These are phyloP conservation scores for Cercospora brassicicola DNA, from an alignment of 2,329 filamentous ascomycete species.

Conservation along the genomic window DNA sequence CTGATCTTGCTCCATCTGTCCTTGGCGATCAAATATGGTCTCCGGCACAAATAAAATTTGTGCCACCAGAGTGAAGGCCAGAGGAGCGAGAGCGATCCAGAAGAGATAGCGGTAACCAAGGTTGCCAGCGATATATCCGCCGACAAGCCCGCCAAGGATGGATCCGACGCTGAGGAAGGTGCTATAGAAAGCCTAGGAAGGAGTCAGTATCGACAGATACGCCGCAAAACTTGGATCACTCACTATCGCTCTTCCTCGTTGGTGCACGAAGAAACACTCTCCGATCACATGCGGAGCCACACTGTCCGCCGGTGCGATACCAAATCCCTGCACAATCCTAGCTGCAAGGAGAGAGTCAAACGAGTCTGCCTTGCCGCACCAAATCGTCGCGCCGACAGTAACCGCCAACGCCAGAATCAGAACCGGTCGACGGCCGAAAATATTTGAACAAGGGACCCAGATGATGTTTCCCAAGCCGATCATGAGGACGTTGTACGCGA, in stretches of 20 bases:
- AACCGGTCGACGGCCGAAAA: conserved; percentile 44
- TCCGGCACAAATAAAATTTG: conserved; percentile 44
- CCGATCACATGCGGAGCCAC: conserved; percentile 45
- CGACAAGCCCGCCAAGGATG: conserved; percentile 42
- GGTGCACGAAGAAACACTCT: conserved; percentile 47
- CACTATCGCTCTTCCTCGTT: conserved; percentile 45
- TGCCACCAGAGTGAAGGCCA: conserved; percentile 37
- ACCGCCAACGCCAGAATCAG: conserved; percentile 41
- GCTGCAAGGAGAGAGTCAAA: conserved; percentile 43
- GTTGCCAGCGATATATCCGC: conserved; percentile 44
- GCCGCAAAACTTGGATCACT: neutral
- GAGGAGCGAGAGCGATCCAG: conserved; percentile 45
- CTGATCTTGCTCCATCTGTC: conserved; percentile 25
- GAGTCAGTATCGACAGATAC: neutral
- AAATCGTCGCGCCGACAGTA: conserved; percentile 40
- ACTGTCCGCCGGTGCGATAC: conserved; percentile 42
- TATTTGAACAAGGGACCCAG: conserved; percentile 47
- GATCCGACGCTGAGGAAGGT: conserved; percentile 43
- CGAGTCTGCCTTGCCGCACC: conserved; percentile 43
- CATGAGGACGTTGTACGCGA: conserved; percentile 44
- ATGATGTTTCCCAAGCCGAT: conserved; percentile 43
- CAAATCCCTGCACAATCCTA: conserved; percentile 42
- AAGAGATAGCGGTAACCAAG: conserved; percentile 44
- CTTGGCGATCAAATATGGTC: conserved; percentile 43
- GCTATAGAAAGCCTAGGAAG: conserved; percentile 44